phyloP scores from a whole-genome alignment of 75 land plant species.

The Picea glauca region DNA sequence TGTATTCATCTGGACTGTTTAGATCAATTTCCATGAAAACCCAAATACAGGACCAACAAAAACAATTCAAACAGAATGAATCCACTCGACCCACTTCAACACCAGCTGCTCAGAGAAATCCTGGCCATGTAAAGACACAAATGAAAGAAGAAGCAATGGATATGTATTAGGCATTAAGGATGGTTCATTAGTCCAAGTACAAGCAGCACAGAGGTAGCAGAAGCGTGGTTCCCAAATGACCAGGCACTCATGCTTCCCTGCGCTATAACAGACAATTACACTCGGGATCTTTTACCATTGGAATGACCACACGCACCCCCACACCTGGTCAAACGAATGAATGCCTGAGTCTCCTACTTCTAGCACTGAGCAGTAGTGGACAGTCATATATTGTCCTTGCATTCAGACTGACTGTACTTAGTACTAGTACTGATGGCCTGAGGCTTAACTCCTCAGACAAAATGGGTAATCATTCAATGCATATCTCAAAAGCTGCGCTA shows the following conservation, averaged over 20 bases:
- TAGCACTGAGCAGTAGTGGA: not conserved
- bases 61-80: not conserved
- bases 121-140: constrained; percentile 4
- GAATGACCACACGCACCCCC: not conserved
- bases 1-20: constrained; percentile 32
- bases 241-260: constrained; percentile 17
- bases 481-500: constrained; percentile 13
- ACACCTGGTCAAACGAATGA: constrained; percentile 9
- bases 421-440: constrained; percentile 11
- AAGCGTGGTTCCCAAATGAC: constrained; percentile 12
- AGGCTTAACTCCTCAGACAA: constrained; percentile 14
- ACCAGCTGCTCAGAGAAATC: not conserved
- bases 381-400: constrained; percentile 6
- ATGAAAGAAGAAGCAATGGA: not conserved
- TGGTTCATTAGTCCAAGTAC: constrained; percentile 1
- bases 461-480: constrained; percentile 19
- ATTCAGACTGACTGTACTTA: constrained; percentile 1
- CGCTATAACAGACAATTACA: constrained; percentile 8
- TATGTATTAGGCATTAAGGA: not conserved
- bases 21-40: constrained; percentile 66
- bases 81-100: constrained; percentile 6
- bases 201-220: not conserved
- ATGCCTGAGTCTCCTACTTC: not conserved
- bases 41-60: not conserved
- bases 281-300: constrained; percentile 5